A percentile compares a stretch with the other conserved stretches of the same genome.
These are phyloP conservation scores for Porodaedalea pini DNA, from an alignment of 1,284 basidiomycete species.

Conservation along the genomic window DNA sequence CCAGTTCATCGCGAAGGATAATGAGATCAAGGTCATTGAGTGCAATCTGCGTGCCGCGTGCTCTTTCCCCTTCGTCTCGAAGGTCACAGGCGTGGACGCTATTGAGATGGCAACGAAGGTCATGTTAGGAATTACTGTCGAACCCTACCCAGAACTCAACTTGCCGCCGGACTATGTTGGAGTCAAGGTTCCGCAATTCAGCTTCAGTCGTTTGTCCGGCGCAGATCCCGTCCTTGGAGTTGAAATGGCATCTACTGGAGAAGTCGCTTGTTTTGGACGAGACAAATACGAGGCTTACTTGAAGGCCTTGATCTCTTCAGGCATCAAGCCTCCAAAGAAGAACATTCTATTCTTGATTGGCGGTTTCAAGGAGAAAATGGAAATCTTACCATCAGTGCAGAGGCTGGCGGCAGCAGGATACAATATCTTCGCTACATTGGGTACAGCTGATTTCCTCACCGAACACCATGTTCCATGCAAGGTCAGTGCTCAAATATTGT, in stretches of 20 bases:
- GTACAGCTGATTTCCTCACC: constrained; percentile 92
- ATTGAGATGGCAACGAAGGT: constrained; percentile 99
- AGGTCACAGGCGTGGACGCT: constrained; percentile 95
- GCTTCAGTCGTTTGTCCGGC: constrained; percentile 91
- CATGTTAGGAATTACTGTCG: constrained; percentile 89
- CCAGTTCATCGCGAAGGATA: constrained; percentile 99
- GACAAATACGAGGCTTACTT: constrained; percentile 99
- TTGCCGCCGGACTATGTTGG: constrained; percentile 93
- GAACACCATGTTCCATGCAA: constrained; percentile 79
- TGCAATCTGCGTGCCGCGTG: constrained; percentile 97
- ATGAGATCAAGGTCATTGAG: constrained; percentile 99
- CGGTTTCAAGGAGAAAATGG: constrained; percentile 96
- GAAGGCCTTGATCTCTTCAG: constrained; percentile 95
- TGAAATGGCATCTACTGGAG: constrained; percentile 99
- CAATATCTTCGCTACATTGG: constrained; percentile 95
- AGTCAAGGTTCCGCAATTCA: constrained; percentile 98
- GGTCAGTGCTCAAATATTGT: constrained; percentile 25
- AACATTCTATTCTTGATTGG: constrained; percentile 94
- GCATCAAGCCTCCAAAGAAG: constrained; percentile 92
- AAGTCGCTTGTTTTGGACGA: constrained; percentile 96
- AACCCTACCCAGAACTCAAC: constrained; percentile 85
- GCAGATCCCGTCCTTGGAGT: constrained; percentile 99
- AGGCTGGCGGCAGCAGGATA: constrained; percentile 93
- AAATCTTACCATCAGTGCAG: constrained; percentile 94
- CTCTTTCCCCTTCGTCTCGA: constrained; percentile 99